Conservation (phyloP, 2,329 filamentous ascomycete genomes). For the Fusarium torulosum region DNA sequence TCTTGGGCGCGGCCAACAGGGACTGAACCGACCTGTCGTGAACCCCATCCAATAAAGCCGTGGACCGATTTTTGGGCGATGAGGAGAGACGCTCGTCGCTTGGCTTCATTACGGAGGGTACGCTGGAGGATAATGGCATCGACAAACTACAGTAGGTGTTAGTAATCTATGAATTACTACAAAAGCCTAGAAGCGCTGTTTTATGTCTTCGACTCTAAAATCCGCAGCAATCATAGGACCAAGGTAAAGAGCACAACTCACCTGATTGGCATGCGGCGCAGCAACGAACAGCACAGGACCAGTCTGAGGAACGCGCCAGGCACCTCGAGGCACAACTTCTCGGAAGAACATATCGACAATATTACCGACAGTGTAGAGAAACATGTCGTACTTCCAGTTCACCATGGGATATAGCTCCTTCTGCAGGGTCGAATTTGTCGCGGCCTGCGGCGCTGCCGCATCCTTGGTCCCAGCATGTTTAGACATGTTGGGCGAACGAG, state of each 20-base stretch:
- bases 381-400: constrained; percentile 80
- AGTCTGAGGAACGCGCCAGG: constrained; percentile 91
- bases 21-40: constrained; percentile 86
- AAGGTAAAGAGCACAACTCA: constrained; percentile 55
- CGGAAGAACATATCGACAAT: constrained; percentile 97
- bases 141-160: constrained; percentile 76
- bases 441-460: constrained; percentile 45
- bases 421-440: constrained; percentile 44
- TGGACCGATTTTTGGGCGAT: constrained; percentile 97
- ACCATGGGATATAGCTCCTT: constrained; percentile 77
- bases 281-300: constrained; percentile 96
- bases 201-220: background rate
- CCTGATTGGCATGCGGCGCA: constrained; percentile 96
- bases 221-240: background rate
- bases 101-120: constrained; percentile 86
- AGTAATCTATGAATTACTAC: constrained; percentile 2
- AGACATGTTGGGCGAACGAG: constrained; percentile 37
- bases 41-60: constrained; percentile 90
- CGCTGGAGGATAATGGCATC: constrained; percentile 95
- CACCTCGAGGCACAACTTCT: constrained; percentile 93
- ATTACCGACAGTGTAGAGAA: constrained; percentile 82
- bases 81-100: constrained; percentile 89
- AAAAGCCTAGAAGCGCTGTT: background rate
- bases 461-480: constrained; percentile 42
- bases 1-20: constrained; percentile 96